Evolutionary conservation across 129 eudicot species (phyloP).

Genomic region (Centella asiatica): DNA sequence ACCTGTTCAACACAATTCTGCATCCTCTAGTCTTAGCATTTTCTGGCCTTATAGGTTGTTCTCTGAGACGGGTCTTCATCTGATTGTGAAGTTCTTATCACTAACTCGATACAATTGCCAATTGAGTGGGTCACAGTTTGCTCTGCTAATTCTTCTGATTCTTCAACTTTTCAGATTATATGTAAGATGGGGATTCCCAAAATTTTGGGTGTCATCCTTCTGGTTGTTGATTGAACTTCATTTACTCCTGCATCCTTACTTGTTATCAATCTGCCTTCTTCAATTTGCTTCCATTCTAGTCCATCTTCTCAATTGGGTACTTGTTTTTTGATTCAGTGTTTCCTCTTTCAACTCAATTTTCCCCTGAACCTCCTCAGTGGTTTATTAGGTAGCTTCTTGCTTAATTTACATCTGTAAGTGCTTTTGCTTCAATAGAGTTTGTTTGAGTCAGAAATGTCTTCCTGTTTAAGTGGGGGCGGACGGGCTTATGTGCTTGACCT

Average conservation of each 20-base stretch:
- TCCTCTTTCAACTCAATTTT: no score
- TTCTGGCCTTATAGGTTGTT: background rate
- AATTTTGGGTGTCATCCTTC: background rate
- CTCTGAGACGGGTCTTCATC: background rate
- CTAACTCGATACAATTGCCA: background rate
- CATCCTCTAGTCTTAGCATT: background rate
- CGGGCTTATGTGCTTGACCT: conserved; percentile 64
- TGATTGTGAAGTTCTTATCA: background rate
- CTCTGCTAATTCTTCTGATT: background rate
- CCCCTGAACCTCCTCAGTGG: background rate
- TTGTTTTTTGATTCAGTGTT: no score
- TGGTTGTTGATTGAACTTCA: background rate
- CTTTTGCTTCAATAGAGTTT: background rate
- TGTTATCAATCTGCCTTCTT: background rate
- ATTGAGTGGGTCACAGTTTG: background rate
- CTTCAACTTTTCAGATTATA: background rate
- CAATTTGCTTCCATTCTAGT: background rate
- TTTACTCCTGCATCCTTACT: background rate
- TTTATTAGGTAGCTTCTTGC: background rate
- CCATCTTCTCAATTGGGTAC: background rate
- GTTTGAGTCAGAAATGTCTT: conserved; percentile 40
- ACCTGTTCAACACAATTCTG: conserved; percentile 16
- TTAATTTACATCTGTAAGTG: background rate
- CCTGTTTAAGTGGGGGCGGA: conserved; percentile 69
- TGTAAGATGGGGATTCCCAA: background rate